These are phyloP conservation scores for Boletus barrowsii DNA, from an alignment of 768 basidiomycete species.

Conservation along the genomic window DNA sequence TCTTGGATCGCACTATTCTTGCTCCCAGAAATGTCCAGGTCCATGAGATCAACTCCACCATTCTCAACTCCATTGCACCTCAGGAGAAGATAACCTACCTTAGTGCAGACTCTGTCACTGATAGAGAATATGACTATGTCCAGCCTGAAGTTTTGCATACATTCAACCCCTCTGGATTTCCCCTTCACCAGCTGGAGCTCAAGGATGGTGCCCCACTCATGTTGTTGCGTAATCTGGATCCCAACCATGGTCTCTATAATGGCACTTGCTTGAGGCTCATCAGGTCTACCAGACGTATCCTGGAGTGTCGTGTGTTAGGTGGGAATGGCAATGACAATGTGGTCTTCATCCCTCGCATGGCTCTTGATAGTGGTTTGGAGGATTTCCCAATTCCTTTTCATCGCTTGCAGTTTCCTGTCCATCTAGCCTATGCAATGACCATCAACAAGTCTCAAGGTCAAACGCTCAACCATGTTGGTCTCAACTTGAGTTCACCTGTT, in stretches of 20 bases:
- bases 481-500: slow-evolving; percentile 25
- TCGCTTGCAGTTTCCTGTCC: slow-evolving; percentile 30
- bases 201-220: too few species aligned
- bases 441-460: slow-evolving; percentile 42
- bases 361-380: slow-evolving; percentile 13
- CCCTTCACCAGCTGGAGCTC: too few species aligned
- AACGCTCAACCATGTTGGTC: slow-evolving; percentile 5
- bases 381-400: slow-evolving; percentile 23
- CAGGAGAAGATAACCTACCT: background rate
- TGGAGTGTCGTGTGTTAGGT: too few species aligned
- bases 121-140: too few species aligned
- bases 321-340: slow-evolving; percentile 1
- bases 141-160: too few species aligned
- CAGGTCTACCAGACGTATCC: too few species aligned
- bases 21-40: background rate
- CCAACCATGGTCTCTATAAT: too few species aligned
- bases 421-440: slow-evolving; percentile 37
- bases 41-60: background rate
- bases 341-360: slow-evolving; percentile 31
- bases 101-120: background rate
- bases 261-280: too few species aligned
- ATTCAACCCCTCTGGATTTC: too few species aligned
- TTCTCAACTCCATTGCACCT: background rate
- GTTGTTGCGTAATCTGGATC: too few species aligned
- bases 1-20: background rate